Percentiles rank a stretch among this genome's conserved stretches.
phyloP scores from a whole-genome alignment of 495 filamentous ascomycete genomes.

The Tuber aestivum region DNA sequence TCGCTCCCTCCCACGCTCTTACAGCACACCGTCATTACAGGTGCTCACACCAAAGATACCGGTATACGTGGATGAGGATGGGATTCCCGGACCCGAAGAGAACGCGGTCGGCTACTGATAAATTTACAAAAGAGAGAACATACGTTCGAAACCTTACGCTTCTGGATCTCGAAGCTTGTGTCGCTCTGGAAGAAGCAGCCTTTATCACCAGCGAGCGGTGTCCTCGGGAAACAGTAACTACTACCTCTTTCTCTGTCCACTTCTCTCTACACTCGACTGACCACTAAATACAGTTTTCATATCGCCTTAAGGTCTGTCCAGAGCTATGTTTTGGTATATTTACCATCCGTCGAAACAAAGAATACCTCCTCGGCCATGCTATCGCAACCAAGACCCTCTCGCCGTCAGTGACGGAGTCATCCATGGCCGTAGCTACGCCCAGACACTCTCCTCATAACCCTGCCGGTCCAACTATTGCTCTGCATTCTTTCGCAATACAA shows the following conservation, averaged over 20 bases:
- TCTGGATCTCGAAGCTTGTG: conserved; percentile 69
- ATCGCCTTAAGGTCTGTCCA: conserved; percentile 71
- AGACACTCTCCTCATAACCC: conserved; percentile 50
- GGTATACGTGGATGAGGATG: background rate
- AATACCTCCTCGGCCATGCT: conserved; percentile 72
- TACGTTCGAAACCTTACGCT: conserved; percentile 65
- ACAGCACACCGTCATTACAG: background rate
- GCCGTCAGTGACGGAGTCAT: conserved; percentile 61
- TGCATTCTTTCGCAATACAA: conserved; percentile 77
- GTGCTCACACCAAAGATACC: background rate
- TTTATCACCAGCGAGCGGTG: conserved; percentile 67
- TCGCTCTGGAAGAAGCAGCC: conserved; percentile 65
- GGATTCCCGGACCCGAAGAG: background rate
- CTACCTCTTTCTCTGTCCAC: conserved; percentile 31
- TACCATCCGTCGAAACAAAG: conserved; percentile 54
- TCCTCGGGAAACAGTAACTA: conserved; percentile 75
- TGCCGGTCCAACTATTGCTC: conserved; percentile 62
- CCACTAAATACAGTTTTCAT: conserved; percentile 58
- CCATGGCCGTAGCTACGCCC: conserved; percentile 53
- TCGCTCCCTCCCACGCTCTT: background rate
- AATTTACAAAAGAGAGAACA: conserved; percentile 18
- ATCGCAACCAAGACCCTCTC: conserved; percentile 64
- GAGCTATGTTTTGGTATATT: conserved; percentile 77
- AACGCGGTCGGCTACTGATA: background rate
- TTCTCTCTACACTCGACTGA: background rate